A percentile compares a stretch with the other conserved stretches of the same genome.
phyloP scores from a whole-genome alignment of 306 rosid genomes.

The Citrullus mucosospermus region DNA sequence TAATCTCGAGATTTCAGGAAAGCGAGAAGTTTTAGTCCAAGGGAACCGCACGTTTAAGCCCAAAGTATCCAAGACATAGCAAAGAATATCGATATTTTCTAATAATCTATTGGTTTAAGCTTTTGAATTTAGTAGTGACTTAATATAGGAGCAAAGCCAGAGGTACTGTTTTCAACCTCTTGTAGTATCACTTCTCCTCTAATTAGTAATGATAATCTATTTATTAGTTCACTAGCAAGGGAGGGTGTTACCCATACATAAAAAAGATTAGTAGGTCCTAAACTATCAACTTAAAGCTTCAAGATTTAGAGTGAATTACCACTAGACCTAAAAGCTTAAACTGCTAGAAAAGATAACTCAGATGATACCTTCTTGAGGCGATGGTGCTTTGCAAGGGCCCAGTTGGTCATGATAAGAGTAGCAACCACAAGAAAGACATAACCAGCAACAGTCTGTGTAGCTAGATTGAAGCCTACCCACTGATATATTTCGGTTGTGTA shows the following conservation, averaged over 20 bases:
- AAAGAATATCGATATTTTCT: background rate
- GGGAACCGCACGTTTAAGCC: background rate
- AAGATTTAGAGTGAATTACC: background rate
- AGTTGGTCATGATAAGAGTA: slow-evolving; percentile 73
- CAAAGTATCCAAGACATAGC: background rate
- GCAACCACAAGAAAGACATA: slow-evolving; percentile 63
- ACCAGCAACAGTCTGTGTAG: slow-evolving; percentile 92
- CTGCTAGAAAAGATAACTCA: background rate
- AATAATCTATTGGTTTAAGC: background rate
- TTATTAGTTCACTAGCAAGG: background rate
- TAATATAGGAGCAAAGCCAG: background rate
- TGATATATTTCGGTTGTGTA: slow-evolving; percentile 96
- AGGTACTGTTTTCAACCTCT: background rate
- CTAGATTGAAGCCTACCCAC: slow-evolving; percentile 95
- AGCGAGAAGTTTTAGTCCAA: background rate
- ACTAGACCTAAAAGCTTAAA: background rate
- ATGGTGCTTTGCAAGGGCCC: slow-evolving; percentile 95
- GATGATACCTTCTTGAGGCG: slow-evolving; percentile 77
- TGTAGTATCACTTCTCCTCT: no score
- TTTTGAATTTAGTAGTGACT: background rate
- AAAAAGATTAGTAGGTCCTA: no score
- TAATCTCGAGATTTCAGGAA: background rate
- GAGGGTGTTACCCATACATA: no score
- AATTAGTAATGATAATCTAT: background rate
- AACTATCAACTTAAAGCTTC: no score